Evolutionary conservation across 768 basidiomycete genomes (phyloP), one percentile per base, ranked within the genome.

Genomic region (Hemileccinum impolitum): DNA sequence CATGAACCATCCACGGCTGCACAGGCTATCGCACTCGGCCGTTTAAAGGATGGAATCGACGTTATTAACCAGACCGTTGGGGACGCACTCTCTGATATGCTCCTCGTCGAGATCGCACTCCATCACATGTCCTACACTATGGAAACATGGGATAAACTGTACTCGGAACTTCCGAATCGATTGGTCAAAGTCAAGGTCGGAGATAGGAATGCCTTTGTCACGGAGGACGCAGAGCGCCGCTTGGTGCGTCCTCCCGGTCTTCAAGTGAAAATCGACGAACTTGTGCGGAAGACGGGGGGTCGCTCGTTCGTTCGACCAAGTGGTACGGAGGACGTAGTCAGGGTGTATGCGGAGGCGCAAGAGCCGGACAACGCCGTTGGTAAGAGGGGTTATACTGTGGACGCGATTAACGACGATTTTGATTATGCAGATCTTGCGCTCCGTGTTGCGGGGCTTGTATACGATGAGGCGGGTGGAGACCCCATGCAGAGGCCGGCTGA

Each of bases 1-100:
- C 74, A 90, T 61, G 74, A 87, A 55, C 87, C 95, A 2, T 79
- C 82, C 35, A 90, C 90, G 2, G 84, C 90, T 18, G 87, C 88
- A 10, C 91, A 95, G 58, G 81, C 80, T 17, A 88, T 84, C 17
- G 87, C 90, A 39, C 75, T 93, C 39, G 81, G 77, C 46, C 82
- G 93, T 61, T 75, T 99, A 31, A 73, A 78, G 42, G 85, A 87
- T 56, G 74, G 97, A 48, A 84, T 84, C 13, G 75, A 87, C 30
- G 73, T 98, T 39, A 94, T 98, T 70, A 99, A 99, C 61, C 95
- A 98, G 70, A 94, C 96, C 9, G 95, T 99, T 37, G 96, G 96
- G 2, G 96, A 99, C 70, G 95, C 94, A 6, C 75, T 97, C 18
- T 94, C 91, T 13, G 96, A 99, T 65, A 84, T 95, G 81, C 82